Evolutionary conservation across 305 asterid species (phyloP).

Genomic region (Plantago rigida): DNA sequence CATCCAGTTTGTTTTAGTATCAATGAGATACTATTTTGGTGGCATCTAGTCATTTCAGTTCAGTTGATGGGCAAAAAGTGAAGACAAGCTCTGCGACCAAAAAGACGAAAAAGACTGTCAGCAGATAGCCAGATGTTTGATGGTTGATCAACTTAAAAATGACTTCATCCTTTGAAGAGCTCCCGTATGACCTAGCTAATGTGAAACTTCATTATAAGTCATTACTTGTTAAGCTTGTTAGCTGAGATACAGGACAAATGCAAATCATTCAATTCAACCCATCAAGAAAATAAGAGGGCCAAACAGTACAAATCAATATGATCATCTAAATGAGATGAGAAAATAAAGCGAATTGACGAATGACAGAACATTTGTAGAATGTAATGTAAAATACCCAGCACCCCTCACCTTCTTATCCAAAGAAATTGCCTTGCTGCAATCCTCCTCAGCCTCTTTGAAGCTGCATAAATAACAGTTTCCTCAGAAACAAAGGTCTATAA

Average conservation of each 20-base stretch:
- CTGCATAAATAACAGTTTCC: conserved; percentile 36
- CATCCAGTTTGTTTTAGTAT: background rate
- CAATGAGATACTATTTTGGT: background rate
- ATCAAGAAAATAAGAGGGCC: conserved; percentile 7
- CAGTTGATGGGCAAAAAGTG: background rate
- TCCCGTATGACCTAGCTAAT: background rate
- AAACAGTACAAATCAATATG: background rate
- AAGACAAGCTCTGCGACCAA: background rate
- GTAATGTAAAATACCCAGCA: conserved; percentile 9
- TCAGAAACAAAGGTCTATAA: conserved; percentile 8
- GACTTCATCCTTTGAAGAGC: background rate
- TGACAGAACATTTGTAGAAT: background rate
- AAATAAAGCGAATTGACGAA: background rate
- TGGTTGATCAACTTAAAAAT: background rate
- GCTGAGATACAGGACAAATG: background rate
- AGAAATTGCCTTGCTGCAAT: conserved; percentile 71
- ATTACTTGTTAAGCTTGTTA: background rate
- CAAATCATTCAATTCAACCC: background rate
- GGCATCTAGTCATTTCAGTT: background rate
- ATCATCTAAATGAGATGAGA: background rate
- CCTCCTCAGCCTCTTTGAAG: conserved; percentile 74
- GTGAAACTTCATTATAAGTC: background rate
- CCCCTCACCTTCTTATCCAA: conserved; percentile 71
- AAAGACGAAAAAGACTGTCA: background rate
- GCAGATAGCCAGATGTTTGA: background rate